Evolutionary conservation across 176 grass and related monocot species (phyloP), one percentile per base, ranked within the genome.

Genomic region (Raddia guianensis): DNA sequence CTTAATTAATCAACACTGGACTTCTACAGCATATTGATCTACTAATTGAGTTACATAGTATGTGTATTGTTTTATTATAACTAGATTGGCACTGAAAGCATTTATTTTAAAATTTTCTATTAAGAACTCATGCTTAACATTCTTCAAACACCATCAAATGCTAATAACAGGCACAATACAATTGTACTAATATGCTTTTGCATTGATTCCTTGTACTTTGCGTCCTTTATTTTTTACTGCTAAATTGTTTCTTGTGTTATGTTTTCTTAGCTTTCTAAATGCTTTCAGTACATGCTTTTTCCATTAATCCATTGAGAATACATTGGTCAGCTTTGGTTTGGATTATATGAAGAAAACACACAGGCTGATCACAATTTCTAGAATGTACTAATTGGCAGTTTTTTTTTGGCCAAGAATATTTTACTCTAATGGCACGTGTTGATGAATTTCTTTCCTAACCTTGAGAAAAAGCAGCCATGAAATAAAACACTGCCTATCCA

Each of bases 31-130:
- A 48, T 72, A 19, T 35, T n/a, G 34, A 66, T 48, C 12, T 63
- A 11, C 10, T 72, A 72, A 3, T 71, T 69, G 43, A n/a, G 12
- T 61, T 72, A 20, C 43, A 13, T 51, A 57, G 35, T 35, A 9
- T 16, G 61, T 35, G 27, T 14, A 57, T 19, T 27, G 12, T 47
- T 35, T 16, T 14, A 57, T 19, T 27, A n/a, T 56, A 19, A 66
- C 62, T 83, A 57, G 12, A 35, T 12, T 68, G n/a, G 68, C 50
- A 45, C 68, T 33, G 21, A 83, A 63, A 73, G n/a, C 12, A 64
- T 60, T 60, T 60, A 27, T 19, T 60, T 27, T 60, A 3, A 12
- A 56, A 59, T 12, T 56, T 11, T 70, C 57, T 35, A 71, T 63
- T 16, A 33, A 63, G 13, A 40, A 3, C 50, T 69, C 43, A 12